Evolutionary conservation across 2,329 filamentous ascomycete species (phyloP).

Genomic region (Dactylellina cionopaga): DNA sequence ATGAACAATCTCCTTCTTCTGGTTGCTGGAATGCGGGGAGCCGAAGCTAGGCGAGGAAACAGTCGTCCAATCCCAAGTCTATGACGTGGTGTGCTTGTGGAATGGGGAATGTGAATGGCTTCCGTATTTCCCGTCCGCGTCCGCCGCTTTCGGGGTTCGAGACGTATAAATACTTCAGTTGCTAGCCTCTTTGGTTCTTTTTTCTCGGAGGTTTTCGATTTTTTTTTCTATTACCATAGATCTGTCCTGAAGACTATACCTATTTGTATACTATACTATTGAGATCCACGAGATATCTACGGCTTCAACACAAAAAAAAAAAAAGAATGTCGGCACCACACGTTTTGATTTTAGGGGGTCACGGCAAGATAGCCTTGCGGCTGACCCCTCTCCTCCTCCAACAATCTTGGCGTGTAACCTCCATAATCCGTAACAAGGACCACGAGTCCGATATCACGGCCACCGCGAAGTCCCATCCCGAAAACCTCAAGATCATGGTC

Average conservation of each 20-base stretch:
- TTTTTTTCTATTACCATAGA: not conserved
- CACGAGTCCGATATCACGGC: slow-evolving; percentile 44
- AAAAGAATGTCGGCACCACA: slow-evolving; percentile 39
- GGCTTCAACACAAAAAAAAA: not conserved
- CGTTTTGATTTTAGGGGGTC: slow-evolving; percentile 64
- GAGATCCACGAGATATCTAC: not conserved
- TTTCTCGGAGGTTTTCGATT: not conserved
- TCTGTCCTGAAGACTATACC: not conserved
- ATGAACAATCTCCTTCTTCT: too few species aligned
- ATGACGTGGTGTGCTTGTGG: slow-evolving; percentile 45
- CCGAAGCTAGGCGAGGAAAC: slow-evolving; percentile 48
- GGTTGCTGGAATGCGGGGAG: slow-evolving; percentile 43
- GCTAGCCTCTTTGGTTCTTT: not conserved
- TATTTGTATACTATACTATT: not conserved
- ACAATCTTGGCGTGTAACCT: slow-evolving; percentile 79
- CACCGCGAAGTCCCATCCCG: slow-evolving; percentile 62
- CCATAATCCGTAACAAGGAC: slow-evolving; percentile 73
- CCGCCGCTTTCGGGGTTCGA: too few species aligned
- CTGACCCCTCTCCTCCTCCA: slow-evolving; percentile 80
- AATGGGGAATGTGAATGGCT: slow-evolving; percentile 32
- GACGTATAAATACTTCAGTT: slow-evolving; percentile 24
- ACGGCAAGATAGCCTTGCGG: slow-evolving; percentile 79
- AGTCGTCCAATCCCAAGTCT: slow-evolving; percentile 1
- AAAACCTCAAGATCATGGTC: slow-evolving; percentile 59
- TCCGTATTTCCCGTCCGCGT: not conserved